phyloP scores from a whole-genome alignment of 2,329 filamentous ascomycete species.

The Aspergillus flavus region DNA sequence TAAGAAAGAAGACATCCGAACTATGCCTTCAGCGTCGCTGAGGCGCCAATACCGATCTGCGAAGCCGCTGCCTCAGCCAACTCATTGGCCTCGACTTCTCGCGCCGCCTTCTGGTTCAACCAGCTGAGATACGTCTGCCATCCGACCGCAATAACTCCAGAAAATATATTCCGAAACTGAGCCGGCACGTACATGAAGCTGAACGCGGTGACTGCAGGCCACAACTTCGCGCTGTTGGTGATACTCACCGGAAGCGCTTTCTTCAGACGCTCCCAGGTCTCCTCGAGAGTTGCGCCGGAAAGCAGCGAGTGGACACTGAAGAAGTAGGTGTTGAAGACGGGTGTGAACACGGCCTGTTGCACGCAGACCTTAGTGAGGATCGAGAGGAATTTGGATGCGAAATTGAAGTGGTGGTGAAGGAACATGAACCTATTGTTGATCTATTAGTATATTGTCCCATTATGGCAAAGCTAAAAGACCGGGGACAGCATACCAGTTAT shows the following conservation, averaged over 20 bases:
- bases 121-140: constrained; percentile 92
- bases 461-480: not conserved
- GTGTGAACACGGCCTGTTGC: constrained; percentile 80
- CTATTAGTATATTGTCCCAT: not conserved
- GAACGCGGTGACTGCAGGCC: constrained; percentile 85
- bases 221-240: constrained; percentile 80
- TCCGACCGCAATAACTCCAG: constrained; percentile 76
- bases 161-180: constrained; percentile 79
- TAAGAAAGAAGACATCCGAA: not conserved
- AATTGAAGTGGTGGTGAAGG: constrained; percentile 82
- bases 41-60: constrained; percentile 13
- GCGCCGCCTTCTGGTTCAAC: constrained; percentile 74
- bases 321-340: constrained; percentile 81
- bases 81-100: constrained; percentile 49
- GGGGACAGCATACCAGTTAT: constrained; percentile 68
- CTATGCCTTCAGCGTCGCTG: constrained; percentile 21
- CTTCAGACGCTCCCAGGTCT: constrained; percentile 70
- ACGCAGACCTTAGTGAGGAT: constrained; percentile 76
- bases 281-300: constrained; percentile 65
- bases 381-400: constrained; percentile 69
- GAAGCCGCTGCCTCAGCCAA: constrained; percentile 20
- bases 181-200: constrained; percentile 81
- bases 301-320: constrained; percentile 78
- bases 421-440: constrained; percentile 68
- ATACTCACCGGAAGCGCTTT: constrained; percentile 76